Evolutionary conservation across 495 filamentous ascomycete species (phyloP), one percentile per base, ranked within the genome.

Genomic region (Hypoxylon perforatum): DNA sequence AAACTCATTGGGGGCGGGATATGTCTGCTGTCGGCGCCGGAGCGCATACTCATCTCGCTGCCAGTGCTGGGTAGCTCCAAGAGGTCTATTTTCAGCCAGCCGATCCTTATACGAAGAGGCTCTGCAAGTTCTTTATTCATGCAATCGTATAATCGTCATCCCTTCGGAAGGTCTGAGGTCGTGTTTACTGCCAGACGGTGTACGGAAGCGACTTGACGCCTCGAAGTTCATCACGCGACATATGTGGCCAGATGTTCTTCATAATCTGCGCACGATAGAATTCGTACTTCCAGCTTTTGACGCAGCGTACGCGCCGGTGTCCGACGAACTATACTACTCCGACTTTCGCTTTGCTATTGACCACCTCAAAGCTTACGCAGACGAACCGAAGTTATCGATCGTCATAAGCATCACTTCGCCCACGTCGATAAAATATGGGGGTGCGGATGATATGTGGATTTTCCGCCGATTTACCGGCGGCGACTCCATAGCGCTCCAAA

Each of bases 1-100:
- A 14, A 4, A 3, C 25, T 12, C 5, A 1, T 0, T 18, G 23
- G 23, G n/a, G 12, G 35, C 53, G 17, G 53, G 39, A n/a, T 46
- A 18, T 23, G 5, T 46, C 53, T 46, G 23, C 23, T 22, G 17
- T 22, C 22, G 9, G 5, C 39, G n/a, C 33, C 39, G 23, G 4
- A 57, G 39, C 53, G 53, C n/a, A 14, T 57, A 57, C 22, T 57
- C 53, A 18, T 57, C 53, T 21, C 53, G 15, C 10, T 57, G 53
- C 25, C 39, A 57, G 18, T 57, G 53, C 41, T 57, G 53, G 53
- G 23, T 21, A 18, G 8, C 41, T 4, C 39, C 53, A 25, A 45
- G 11, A 33, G 23, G 1, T 46, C 11, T 57, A 45, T n/a, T 57
- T 33, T 35, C 36, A 21, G 23, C 14, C 15, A 46, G n/a, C 18